These are phyloP conservation scores for Amylostereum areolatum DNA, from an alignment of 1,284 basidiomycete genomes.

Conservation along the genomic window DNA sequence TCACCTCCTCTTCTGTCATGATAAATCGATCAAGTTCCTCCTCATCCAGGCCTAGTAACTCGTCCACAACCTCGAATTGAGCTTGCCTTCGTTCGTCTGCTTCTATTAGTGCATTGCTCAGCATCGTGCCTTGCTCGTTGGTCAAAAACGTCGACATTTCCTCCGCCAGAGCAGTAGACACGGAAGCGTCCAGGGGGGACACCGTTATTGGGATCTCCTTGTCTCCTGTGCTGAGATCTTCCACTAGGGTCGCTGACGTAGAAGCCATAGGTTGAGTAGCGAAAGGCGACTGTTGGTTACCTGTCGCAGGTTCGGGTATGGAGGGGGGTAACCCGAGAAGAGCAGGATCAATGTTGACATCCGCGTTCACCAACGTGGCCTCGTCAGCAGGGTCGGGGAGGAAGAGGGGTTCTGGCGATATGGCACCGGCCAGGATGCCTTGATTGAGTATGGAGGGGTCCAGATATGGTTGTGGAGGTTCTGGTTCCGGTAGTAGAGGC, in stretches of 20 bases:
- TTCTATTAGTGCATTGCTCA: conserved; percentile 57
- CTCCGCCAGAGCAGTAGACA: conserved; percentile 50
- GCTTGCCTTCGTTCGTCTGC: conserved; percentile 53
- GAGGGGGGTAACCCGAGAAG: conserved; percentile 32
- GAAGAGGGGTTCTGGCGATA: conserved; percentile 34
- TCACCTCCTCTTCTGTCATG: conserved; percentile 80
- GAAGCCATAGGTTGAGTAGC: conserved; percentile 6
- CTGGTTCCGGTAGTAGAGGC: conserved; percentile 9
- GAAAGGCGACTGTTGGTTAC: conserved; percentile 15
- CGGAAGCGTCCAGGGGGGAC: conserved; percentile 35
- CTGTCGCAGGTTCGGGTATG: conserved; percentile 15
- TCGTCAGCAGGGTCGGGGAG: conserved; percentile 17
- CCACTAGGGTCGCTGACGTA: conserved; percentile 3
- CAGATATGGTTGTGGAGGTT: conserved; percentile 22
- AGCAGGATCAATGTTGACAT: conserved; percentile 50
- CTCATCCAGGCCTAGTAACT: conserved; percentile 82
- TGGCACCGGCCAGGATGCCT: conserved; percentile 38
- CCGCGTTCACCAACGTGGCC: conserved; percentile 12
- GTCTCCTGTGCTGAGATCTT: conserved; percentile 15
- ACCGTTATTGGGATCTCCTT: conserved; percentile 13
- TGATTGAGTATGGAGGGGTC: conserved; percentile 41
- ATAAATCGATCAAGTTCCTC: conserved; percentile 88
- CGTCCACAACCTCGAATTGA: conserved; percentile 48
- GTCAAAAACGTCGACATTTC: conserved; percentile 63
- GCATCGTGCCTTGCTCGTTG: conserved; percentile 47